Evolutionary conservation across 2,329 filamentous ascomycete species (phyloP), one percentile per base, ranked within the genome.

Genomic region (Canariomyces notabilis): DNA sequence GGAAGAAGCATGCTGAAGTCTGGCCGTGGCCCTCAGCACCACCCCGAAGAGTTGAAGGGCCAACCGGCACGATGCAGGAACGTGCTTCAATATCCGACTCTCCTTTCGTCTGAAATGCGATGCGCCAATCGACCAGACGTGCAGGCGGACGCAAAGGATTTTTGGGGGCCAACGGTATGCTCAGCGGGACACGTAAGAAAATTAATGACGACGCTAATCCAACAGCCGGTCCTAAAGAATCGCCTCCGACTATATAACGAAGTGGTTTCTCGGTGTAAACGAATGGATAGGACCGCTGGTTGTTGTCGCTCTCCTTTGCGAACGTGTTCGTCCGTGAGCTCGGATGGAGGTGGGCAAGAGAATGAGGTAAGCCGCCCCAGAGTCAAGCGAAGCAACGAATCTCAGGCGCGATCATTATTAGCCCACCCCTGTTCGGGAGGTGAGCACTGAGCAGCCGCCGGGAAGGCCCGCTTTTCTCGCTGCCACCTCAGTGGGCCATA

Each of bases 1-100:
- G 88, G 87, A 59, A 94, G 81, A 72, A 96, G 81, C 90, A 96
- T 96, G 53, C 57, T 73, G 62, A 63, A 63, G 59, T 52, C 55
- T 54, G 61, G 62, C 57, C 61, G 66, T 66, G 65, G 66, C 64
- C 60, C 62, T 64, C 55, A 57, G 59, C 64, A 69, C 69, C 69
- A 69, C 67, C 66, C 62, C 50, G 34, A 20, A 37, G 46, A 12
- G 39, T 49, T 21, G 33, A 51, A 45, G 36, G 48, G 47, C 37
- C 33, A 36, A 31, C 43, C 23, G 49, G 16, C 36, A 39, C 38
- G 16, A 42, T 22, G 35, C 33, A 48, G 39, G 22, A 23, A 43
- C 23, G 29, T 32, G 39, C 36, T 41, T 49, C 18, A 49, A 37
- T 38, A 36, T 20, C 33, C 37, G 32, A 20, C 29, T 31, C 34